These are phyloP conservation scores for Platanus orientalis DNA, from an alignment of 164 flowering plant species.

Conservation along the genomic window DNA sequence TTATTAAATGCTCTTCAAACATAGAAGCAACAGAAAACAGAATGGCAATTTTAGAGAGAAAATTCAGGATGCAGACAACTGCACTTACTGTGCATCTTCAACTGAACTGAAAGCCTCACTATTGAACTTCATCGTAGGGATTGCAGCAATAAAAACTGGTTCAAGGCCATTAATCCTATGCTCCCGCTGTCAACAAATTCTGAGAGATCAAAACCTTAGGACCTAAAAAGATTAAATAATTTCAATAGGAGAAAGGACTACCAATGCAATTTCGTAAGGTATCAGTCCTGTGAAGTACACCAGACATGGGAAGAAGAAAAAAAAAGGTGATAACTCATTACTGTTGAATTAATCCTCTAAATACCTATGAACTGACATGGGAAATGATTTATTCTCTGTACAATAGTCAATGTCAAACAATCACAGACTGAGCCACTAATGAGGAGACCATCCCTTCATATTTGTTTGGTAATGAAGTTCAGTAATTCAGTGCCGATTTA, in stretches of 20 bases:
- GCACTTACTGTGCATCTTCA: constrained; percentile 74
- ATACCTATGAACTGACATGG: background rate
- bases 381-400: background rate
- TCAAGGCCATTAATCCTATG: constrained; percentile 50
- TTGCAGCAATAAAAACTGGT: constrained; percentile 57
- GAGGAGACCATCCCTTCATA: background rate
- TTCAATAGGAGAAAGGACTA: background rate
- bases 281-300: background rate
- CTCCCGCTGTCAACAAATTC: constrained; percentile 38
- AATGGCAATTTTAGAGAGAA: too few species aligned
- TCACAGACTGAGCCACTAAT: background rate
- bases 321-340: background rate
- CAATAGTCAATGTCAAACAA: background rate
- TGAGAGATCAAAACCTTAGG: constrained; percentile 4
- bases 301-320: too few species aligned
- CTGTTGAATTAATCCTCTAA: background rate
- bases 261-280: background rate
- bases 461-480: too few species aligned
- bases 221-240: background rate
- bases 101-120: constrained; percentile 50
- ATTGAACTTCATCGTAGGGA: constrained; percentile 67
- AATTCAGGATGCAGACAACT: background rate
- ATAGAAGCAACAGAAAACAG: background rate
- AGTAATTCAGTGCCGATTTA: background rate
- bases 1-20: constrained; percentile 1